These are phyloP conservation scores for Hylodesmum podocarpum DNA, from an alignment of 306 rosid genomes.

Conservation along the genomic window DNA sequence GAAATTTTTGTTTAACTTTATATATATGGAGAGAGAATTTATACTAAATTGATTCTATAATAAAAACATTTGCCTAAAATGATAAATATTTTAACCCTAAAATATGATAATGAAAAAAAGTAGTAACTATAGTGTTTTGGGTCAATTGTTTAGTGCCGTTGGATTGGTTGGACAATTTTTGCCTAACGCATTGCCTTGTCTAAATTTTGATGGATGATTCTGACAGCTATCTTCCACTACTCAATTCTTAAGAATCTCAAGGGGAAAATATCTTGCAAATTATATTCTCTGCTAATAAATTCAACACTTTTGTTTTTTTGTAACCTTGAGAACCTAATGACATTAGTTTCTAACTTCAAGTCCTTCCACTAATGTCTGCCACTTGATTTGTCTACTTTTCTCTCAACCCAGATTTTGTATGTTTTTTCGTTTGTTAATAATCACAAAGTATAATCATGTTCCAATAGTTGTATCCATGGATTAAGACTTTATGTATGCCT, in stretches of 20 bases:
- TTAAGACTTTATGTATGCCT: background rate
- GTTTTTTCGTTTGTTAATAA: background rate
- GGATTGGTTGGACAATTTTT: conserved; percentile 27
- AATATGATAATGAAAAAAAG: no score
- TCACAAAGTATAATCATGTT: background rate
- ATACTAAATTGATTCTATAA: no score
- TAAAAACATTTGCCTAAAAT: no score
- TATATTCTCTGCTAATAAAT: background rate
- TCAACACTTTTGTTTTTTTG: background rate
- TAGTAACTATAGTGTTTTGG: conserved; percentile 9
- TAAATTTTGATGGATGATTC: conserved; percentile 22
- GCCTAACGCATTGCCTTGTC: conserved; percentile 43
- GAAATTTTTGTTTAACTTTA: no score
- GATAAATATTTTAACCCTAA: no score
- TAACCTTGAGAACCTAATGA: background rate
- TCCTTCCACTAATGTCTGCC: background rate
- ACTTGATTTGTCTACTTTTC: background rate
- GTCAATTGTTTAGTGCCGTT: conserved; percentile 24
- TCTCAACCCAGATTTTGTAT: background rate
- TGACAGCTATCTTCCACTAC: conserved; percentile 29
- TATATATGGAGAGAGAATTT: no score
- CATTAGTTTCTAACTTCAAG: background rate
- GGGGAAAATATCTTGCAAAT: background rate
- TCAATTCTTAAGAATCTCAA: conserved; percentile 6
- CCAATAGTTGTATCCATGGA: background rate